phyloP scores from a whole-genome alignment of 495 filamentous ascomycete species.

The Aspergillus affinis region DNA sequence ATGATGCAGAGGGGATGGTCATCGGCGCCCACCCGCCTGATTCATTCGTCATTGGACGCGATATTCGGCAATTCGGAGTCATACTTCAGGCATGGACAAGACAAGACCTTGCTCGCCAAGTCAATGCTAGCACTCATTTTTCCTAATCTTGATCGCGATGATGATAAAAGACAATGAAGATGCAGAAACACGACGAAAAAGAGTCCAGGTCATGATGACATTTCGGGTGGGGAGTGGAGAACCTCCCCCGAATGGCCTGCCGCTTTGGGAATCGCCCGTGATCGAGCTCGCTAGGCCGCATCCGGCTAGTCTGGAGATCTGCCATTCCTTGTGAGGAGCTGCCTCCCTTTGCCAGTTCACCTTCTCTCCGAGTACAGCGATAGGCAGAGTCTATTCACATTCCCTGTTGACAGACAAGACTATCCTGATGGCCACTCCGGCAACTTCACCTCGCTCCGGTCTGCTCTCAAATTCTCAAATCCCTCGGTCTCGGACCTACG shows the following conservation, averaged over 20 bases:
- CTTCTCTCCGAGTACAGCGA: too few species aligned
- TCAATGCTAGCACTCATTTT: not conserved
- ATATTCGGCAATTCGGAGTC: not conserved
- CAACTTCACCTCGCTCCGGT: too few species aligned
- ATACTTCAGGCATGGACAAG: not conserved
- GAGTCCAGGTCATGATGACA: not conserved
- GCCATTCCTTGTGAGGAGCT: too few species aligned
- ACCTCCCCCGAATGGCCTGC: not conserved
- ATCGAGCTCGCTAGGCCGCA: not conserved
- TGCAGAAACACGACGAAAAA: not conserved
- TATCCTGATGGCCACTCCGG: too few species aligned
- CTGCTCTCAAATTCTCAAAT: too few species aligned
- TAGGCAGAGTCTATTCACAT: too few species aligned
- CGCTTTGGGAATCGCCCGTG: not conserved
- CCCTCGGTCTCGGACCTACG: not conserved
- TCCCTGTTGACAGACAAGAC: too few species aligned
- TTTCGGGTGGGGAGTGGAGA: not conserved
- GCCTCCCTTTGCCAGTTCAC: too few species aligned
- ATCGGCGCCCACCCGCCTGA: not conserved
- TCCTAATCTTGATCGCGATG: too few species aligned
- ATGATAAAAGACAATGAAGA: not conserved
- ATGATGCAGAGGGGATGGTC: constrained; percentile 1
- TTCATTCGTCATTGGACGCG: not conserved
- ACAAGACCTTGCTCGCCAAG: not conserved
- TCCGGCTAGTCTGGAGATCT: not conserved